Evolutionary conservation across 73 alveolate genomes (phyloP).

Genomic region (Paramecium octaurelia): DNA sequence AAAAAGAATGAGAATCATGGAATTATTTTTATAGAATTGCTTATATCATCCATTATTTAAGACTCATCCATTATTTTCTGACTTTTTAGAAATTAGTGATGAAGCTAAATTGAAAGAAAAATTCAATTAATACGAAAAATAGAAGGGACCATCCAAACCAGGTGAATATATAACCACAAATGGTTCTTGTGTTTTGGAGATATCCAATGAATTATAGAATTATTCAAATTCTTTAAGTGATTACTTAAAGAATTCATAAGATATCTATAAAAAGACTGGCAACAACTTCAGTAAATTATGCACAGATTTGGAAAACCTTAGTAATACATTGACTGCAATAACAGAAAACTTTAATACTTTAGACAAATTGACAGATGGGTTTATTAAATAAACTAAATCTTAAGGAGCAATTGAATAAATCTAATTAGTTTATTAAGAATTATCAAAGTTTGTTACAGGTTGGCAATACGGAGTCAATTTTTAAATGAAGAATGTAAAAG

Average conservation of each 20-base stretch:
- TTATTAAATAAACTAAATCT: neutral
- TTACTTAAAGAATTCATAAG: slow-evolving; percentile 18
- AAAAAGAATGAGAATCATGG: slow-evolving; percentile 32
- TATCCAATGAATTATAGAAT: neutral
- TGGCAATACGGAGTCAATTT: slow-evolving; percentile 16
- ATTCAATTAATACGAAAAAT: neutral
- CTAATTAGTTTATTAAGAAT: neutral
- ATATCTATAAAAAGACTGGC: neutral
- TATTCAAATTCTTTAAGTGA: neutral
- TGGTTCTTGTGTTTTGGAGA: slow-evolving; percentile 30
- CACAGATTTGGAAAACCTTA: neutral
- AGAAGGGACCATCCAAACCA: slow-evolving; percentile 36
- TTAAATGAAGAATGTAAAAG: slow-evolving; percentile 1
- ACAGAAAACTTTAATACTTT: neutral
- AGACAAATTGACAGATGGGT: slow-evolving; percentile 14
- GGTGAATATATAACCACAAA: slow-evolving; percentile 14
- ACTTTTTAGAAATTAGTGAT: neutral
- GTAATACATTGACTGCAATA: neutral
- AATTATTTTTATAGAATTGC: slow-evolving; percentile 27
- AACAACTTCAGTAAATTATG: neutral
- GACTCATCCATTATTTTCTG: slow-evolving; percentile 38
- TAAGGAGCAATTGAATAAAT: slow-evolving; percentile 32
- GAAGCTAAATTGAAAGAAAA: slow-evolving; percentile 19
- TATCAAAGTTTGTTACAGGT: slow-evolving; percentile 18
- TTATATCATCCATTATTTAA: slow-evolving; percentile 42